Evolutionary conservation across 768 basidiomycete genomes (phyloP), one percentile per base, ranked within the genome.

Genomic region (Suillus placidus): DNA sequence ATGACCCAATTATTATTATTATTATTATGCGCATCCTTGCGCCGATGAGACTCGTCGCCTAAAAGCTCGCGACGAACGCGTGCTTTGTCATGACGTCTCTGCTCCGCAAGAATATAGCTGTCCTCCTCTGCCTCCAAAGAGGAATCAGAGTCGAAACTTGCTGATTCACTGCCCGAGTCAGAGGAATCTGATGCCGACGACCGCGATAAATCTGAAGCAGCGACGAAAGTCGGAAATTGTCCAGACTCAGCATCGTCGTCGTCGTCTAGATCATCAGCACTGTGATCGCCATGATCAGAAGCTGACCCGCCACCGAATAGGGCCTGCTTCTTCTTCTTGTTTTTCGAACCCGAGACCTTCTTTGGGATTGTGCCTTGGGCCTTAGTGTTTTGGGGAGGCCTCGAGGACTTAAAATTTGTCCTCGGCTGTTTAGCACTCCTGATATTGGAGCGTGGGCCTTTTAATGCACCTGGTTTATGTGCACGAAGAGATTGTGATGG

Each of bases 181-280:
- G 72, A 77, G 14, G 85, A 86, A 56, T 82, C 83, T 3, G 84
- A 82, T 9, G 80, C 77, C 23, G 81, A 79, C 14, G 84, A 83
- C 8, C 83, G 83, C 9, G 86, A 83, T 47, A 86, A 70, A 3
- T 79, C 86, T 37, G 87, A 87, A 26, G 89, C 89, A 35, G 88
- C 85, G 34, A 91, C 80, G 73, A 91, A 90, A 30, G 88, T 91
- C 14, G 90, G 90, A 73, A 88, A 87, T 58, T 77, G 80, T 54
- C 70, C 76, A 6, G 79, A 79, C 13, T 73, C 77, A 20, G 62
- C 70, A 62, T 79, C 79, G 54, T 77, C 75, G 64, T 77, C 74
- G 42, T 72, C 71, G 16, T 68, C 73, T 42, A 76, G 72, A 63
- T 74, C 71, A 66, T 74, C 69, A 42, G 70, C 74, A 64, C 55